Evolutionary conservation across 371 early-diverging fungal species (phyloP), one percentile per base, ranked within the genome.

Genomic region (Mortierella sp.): DNA sequence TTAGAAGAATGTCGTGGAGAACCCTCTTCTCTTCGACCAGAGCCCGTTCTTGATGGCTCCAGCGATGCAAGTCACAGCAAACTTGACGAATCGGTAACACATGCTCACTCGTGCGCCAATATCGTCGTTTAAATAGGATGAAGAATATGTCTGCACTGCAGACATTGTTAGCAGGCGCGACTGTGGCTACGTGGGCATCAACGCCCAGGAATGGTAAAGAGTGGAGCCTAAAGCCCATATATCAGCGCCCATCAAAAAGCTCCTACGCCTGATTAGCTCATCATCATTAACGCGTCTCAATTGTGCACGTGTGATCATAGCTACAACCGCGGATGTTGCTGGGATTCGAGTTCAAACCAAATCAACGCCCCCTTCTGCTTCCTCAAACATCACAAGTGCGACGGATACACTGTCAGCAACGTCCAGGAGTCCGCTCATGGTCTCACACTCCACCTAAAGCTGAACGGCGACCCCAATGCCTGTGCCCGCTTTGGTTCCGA

Each of bases 401-500:
- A 76, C 54, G 76, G 76, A 19, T 76, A 76, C 49, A 30, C 27
- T 9, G 66, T 70, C 42, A 48, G 43, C 14, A 30, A 45, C 13
- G 63, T 58, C 2, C 58, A 64, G 23, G 55, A 64, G 21, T 53
- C 70, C 13, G 59, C 19, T 21, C 7, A 38, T 7, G 76, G 70
- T 31, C 26, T 64, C n/a, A 18, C 26, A 7, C n/a, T 76, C 23
- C 54, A 60, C 3, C 67, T 81, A 21, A 21, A 19, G 7, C 39
- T 78, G 12, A 13, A 28, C 3, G 80, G 71, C 13, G 41, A 50
- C 28, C 51, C 51, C 16, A 28, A 26, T n/a, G 71, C 43, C 1
- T 81, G 81, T 45, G 41, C 50, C 6, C 67, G 69, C 2, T 86
- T 73, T 58, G 86, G 88, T 31, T 63, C 80, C 43, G 85, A 87